phyloP scores from a whole-genome alignment of 2,329 filamentous ascomycete species.

The Cytospora chrysosperma region DNA sequence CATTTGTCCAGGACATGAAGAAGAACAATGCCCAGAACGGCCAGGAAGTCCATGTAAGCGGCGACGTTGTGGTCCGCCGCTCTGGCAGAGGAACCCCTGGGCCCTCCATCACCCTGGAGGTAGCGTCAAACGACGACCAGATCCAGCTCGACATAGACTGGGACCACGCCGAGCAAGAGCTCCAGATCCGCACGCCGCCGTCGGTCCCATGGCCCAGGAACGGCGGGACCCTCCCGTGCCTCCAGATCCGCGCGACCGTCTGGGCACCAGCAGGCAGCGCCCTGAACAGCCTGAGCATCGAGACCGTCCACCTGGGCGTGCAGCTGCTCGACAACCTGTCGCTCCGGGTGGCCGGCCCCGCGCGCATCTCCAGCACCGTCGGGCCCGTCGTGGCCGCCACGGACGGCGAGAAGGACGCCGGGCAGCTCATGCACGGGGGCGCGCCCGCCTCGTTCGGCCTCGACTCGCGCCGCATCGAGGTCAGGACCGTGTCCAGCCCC shows the following conservation, averaged over 20 bases:
- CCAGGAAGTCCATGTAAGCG: constrained; percentile 40
- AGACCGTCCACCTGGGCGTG: constrained; percentile 41
- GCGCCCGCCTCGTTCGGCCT: constrained; percentile 40
- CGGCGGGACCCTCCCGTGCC: constrained; percentile 38
- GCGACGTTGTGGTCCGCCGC: constrained; percentile 46
- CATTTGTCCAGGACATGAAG: constrained; percentile 40
- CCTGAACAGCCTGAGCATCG: constrained; percentile 39
- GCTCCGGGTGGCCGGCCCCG: constrained; percentile 32
- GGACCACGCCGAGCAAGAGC: constrained; percentile 36
- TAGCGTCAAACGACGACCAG: constrained; percentile 44
- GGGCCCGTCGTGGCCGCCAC: constrained; percentile 42
- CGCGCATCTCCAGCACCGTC: constrained; percentile 37
- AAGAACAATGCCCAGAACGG: constrained; percentile 28
- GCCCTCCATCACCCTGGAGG: constrained; percentile 44
- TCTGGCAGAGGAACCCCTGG: constrained; percentile 33
- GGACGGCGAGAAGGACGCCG: constrained; percentile 28
- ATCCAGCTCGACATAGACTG: constrained; percentile 37
- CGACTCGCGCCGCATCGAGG: constrained; percentile 42
- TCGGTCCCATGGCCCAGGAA: constrained; percentile 27
- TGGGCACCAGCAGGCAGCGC: constrained; percentile 43
- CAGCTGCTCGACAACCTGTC: constrained; percentile 41
- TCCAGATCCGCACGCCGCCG: constrained; percentile 42
- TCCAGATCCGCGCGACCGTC: constrained; percentile 48
- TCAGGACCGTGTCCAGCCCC: constrained; percentile 43
- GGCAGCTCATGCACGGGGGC: constrained; percentile 29